Conservation (phyloP, 495 filamentous ascomycete species). For the Penicillium cosmopolitanum region DNA sequence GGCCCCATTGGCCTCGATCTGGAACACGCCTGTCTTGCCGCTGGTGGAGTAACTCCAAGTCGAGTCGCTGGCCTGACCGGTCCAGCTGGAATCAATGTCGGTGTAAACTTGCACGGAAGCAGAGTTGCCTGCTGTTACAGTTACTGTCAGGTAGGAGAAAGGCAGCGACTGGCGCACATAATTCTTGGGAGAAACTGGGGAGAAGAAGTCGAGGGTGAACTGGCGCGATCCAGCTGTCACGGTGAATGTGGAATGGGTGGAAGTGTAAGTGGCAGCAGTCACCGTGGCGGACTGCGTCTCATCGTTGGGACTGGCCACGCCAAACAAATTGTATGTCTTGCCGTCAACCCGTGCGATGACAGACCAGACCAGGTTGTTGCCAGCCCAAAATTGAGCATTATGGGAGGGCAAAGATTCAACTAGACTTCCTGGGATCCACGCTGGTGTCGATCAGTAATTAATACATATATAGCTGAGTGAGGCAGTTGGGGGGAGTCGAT, state of each 20-base stretch:
- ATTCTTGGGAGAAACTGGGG: constrained; percentile 79
- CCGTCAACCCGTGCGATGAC: constrained; percentile 48
- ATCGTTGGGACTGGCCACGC: constrained; percentile 27
- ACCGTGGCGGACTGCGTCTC: constrained; percentile 36
- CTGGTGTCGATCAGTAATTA: constrained; percentile 23
- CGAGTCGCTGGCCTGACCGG: constrained; percentile 37
- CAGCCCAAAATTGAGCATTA: constrained; percentile 50
- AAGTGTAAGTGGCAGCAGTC: constrained; percentile 40
- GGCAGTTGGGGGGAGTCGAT: neutral
- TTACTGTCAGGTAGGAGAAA: constrained; percentile 73
- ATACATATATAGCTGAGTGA: neutral
- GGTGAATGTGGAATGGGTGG: constrained; percentile 44
- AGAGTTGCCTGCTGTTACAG: constrained; percentile 42
- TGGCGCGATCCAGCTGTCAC: constrained; percentile 37
- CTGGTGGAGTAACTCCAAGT: constrained; percentile 30
- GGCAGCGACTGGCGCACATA: constrained; percentile 78
- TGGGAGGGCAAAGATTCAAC: constrained; percentile 35
- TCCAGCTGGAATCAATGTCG: constrained; percentile 50
- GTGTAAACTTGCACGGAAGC: constrained; percentile 44
- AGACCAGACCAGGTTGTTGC: constrained; percentile 44
- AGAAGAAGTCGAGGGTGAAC: constrained; percentile 63
- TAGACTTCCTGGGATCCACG: constrained; percentile 48
- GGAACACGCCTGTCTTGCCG: constrained; percentile 32
- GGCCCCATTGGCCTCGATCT: constrained; percentile 27
- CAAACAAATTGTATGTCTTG: constrained; percentile 48